Percentiles rank a stretch among this genome's conserved stretches.
Conservation (phyloP, 169 alveolate species). For the Plasmodium billcollinsi region DNA sequence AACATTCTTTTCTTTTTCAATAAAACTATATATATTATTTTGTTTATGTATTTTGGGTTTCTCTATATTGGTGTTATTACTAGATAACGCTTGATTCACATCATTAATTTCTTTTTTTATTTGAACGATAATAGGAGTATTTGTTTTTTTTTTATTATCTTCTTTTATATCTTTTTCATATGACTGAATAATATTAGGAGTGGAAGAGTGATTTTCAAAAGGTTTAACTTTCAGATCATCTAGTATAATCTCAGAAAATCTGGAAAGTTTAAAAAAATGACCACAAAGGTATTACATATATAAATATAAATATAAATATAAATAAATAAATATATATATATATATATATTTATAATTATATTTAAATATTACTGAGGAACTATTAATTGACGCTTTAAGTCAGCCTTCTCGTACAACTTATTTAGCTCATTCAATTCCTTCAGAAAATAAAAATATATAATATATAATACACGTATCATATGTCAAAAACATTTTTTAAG, state of each 20-base stretch:
- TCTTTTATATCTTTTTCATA: neutral
- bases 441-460: no score
- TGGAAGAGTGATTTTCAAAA: neutral
- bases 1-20: neutral
- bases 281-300: no score
- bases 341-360: neutral
- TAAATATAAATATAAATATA: neutral
- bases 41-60: no score
- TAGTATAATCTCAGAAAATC: slow-evolving; percentile 15
- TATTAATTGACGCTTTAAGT: neutral
- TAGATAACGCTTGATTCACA: neutral
- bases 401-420: slow-evolving; percentile 7
- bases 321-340: neutral
- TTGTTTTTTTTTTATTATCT: neutral
- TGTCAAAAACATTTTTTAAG: neutral
- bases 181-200: neutral
- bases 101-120: neutral
- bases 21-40: neutral
- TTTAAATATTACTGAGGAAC: slow-evolving; percentile 1
- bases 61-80: no score
- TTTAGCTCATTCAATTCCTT: slow-evolving; percentile 23
- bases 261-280: neutral
- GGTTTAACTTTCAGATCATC: slow-evolving; percentile 7
- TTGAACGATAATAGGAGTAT: neutral
- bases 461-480: neutral